Evolutionary conservation across 495 filamentous ascomycete species (phyloP).

Genomic region (Hypoxylon fuscum): DNA sequence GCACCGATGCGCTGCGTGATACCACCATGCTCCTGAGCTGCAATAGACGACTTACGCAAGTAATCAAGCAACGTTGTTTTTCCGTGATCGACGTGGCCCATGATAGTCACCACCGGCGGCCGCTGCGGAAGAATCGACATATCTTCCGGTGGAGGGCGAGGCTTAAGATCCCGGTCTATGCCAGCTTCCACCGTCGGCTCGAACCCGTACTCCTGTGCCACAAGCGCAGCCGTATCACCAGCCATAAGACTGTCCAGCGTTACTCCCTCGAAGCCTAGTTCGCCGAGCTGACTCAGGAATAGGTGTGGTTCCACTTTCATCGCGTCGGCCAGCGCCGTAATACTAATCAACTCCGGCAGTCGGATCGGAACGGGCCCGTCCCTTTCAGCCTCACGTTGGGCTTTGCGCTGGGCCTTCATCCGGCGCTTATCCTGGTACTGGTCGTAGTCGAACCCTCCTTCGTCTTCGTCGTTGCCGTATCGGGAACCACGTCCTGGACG

Average conservation of each 20-base stretch:
- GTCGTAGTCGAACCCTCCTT: constrained; percentile 47
- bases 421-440: constrained; percentile 48
- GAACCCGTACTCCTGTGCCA: constrained; percentile 92
- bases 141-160: constrained; percentile 77
- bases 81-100: constrained; percentile 99
- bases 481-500: constrained; percentile 19
- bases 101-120: constrained; percentile 97
- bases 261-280: constrained; percentile 86
- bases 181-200: constrained; percentile 83
- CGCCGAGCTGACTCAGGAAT: constrained; percentile 77
- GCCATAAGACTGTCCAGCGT: constrained; percentile 83
- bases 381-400: constrained; percentile 46
- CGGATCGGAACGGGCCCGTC: constrained; percentile 61
- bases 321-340: constrained; percentile 81
- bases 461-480: constrained; percentile 36
- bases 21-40: constrained; percentile 89
- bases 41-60: constrained; percentile 91
- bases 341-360: constrained; percentile 90
- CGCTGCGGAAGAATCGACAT: constrained; percentile 72
- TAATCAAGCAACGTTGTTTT: constrained; percentile 97
- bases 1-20: constrained; percentile 99
- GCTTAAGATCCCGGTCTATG: constrained; percentile 73
- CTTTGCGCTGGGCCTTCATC: constrained; percentile 48
- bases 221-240: constrained; percentile 86
- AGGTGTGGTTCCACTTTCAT: constrained; percentile 73